These are phyloP conservation scores for Yamadazyma triangularis DNA, from an alignment of 1,139 yeast species.

Conservation along the genomic window DNA sequence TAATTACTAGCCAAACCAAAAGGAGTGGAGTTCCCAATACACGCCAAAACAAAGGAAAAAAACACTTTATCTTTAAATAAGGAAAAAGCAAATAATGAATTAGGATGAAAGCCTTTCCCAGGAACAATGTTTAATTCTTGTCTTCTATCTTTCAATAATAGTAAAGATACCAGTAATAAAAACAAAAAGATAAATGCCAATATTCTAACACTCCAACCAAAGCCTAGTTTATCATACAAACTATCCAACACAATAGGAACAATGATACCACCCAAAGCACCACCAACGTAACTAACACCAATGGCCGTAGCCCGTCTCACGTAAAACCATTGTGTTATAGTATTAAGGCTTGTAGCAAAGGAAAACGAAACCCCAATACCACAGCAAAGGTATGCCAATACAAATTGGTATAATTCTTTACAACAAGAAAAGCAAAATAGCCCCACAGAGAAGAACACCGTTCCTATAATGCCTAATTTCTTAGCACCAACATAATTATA, in stretches of 20 bases:
- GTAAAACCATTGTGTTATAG: slow-evolving; percentile 21
- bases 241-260: slow-evolving; percentile 20
- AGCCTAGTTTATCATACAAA: slow-evolving; percentile 22
- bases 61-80: slow-evolving; percentile 17
- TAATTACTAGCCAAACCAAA: slow-evolving; percentile 22
- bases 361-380: slow-evolving; percentile 24
- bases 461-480: slow-evolving; percentile 16
- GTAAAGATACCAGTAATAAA: slow-evolving; percentile 12
- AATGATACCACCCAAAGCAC: slow-evolving; percentile 26
- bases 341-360: slow-evolving; percentile 21
- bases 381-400: slow-evolving; percentile 18
- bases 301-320: slow-evolving; percentile 20
- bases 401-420: slow-evolving; percentile 20
- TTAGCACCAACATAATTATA: slow-evolving; percentile 21
- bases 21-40: slow-evolving; percentile 15
- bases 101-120: slow-evolving; percentile 4
- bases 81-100: slow-evolving; percentile 11
- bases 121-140: slow-evolving; percentile 13
- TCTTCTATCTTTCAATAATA: slow-evolving; percentile 19
- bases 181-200: slow-evolving; percentile 18
- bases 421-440: slow-evolving; percentile 20
- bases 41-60: slow-evolving; percentile 17
- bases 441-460: slow-evolving; percentile 16
- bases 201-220: slow-evolving; percentile 25
- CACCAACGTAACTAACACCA: slow-evolving; percentile 23